These are phyloP conservation scores for Phytophthora pseudosyringae DNA, from an alignment of 352 stramenopile species.

Conservation along the genomic window DNA sequence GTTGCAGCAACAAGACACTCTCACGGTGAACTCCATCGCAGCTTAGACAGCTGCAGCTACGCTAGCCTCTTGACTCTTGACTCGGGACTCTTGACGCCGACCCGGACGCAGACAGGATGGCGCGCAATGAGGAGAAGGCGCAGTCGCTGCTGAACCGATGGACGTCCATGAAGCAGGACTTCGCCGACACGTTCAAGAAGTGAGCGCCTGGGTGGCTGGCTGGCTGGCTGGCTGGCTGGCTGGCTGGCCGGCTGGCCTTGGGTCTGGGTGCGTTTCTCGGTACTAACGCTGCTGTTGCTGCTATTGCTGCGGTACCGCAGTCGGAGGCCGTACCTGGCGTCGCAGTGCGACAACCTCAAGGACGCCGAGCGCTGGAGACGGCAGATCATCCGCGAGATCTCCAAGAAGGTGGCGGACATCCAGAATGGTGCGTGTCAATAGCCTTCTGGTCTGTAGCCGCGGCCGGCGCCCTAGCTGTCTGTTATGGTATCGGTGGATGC, in stretches of 20 bases:
- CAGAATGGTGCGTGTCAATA: constrained; percentile 86
- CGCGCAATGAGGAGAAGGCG: constrained; percentile 98
- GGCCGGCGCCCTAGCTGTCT: background rate
- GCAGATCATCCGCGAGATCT: constrained; percentile 96
- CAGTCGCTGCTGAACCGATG: constrained; percentile 99
- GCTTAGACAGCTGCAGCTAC: too few relatives aligned
- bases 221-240: background rate
- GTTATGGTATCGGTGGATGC: too few relatives aligned
- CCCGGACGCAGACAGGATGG: constrained; percentile 76
- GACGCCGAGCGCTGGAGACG: constrained; percentile 94
- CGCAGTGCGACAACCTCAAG: constrained; percentile 92
- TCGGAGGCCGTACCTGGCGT: constrained; percentile 93
- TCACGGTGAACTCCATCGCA: too few relatives aligned
- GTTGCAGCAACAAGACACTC: background rate
- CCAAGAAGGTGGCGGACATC: constrained; percentile 96
- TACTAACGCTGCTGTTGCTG: constrained; percentile 5
- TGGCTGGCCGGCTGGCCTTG: background rate
- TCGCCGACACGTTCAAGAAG: constrained; percentile 86
- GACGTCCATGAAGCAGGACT: constrained; percentile 96
- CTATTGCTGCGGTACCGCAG: constrained; percentile 33
- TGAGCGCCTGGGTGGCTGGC: constrained; percentile 27
- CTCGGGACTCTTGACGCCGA: too few relatives aligned
- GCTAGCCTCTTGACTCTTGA: too few relatives aligned
- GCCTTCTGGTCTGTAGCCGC: background rate
- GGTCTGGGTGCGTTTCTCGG: background rate